A percentile compares a stretch with the other conserved stretches of the same genome.
phyloP scores from a whole-genome alignment of 1,284 basidiomycete species.

The Malassezia furfur region DNA sequence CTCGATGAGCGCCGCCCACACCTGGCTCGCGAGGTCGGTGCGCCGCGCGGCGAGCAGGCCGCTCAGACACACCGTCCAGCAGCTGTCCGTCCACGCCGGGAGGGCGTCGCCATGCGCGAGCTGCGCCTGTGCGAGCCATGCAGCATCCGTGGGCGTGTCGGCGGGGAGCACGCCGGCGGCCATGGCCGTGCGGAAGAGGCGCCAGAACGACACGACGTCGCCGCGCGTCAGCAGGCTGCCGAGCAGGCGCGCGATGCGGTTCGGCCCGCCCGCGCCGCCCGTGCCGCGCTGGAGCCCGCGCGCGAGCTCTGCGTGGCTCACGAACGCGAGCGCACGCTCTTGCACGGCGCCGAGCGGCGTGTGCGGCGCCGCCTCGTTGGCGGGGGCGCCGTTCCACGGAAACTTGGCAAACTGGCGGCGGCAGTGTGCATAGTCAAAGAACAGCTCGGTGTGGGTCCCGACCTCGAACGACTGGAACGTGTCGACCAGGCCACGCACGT shows the following conservation, averaged over 20 bases:
- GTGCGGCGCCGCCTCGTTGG: not conserved
- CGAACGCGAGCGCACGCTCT: constrained; percentile 5
- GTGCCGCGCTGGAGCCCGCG: constrained; percentile 27
- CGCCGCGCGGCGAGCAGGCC: constrained; percentile 23
- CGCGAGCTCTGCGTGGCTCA: constrained; percentile 24
- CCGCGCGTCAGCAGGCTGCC: constrained; percentile 24
- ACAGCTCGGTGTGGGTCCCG: constrained; percentile 28
- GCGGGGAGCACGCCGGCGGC: constrained; percentile 15
- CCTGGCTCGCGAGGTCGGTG: constrained; percentile 25
- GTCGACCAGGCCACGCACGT: constrained; percentile 10
- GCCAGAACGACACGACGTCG: constrained; percentile 17
- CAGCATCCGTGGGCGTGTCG: not conserved
- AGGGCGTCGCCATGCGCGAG: not conserved
- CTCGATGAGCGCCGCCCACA: constrained; percentile 18
- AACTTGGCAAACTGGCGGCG: constrained; percentile 17
- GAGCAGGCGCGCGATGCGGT: constrained; percentile 28
- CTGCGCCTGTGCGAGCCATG: constrained; percentile 7
- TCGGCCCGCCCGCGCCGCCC: constrained; percentile 19
- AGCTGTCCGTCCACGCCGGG: constrained; percentile 27
- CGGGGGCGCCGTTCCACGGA: not conserved
- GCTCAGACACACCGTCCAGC: constrained; percentile 29
- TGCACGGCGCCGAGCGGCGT: not conserved
- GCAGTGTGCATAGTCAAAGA: constrained; percentile 21
- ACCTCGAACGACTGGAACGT: constrained; percentile 26
- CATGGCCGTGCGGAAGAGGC: constrained; percentile 26